These are phyloP conservation scores for Fistulinella prunicolor DNA, from an alignment of 768 basidiomycete genomes.

Conservation along the genomic window DNA sequence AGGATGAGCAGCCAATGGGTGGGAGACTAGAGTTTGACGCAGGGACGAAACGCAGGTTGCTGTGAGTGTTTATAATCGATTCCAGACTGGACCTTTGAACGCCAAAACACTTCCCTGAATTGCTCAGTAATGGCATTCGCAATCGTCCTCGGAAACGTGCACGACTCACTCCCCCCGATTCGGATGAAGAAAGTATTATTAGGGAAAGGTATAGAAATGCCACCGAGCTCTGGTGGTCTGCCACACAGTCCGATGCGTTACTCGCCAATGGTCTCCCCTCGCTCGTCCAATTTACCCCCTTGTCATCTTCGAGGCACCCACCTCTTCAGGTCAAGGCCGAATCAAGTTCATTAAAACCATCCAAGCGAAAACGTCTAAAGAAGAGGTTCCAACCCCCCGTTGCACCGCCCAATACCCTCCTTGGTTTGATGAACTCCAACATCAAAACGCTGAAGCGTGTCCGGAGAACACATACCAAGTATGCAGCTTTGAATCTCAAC, in stretches of 20 bases:
- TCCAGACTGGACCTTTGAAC: constrained; percentile 1
- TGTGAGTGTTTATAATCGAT: constrained; percentile 18
- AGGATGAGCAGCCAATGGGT: constrained; percentile 28
- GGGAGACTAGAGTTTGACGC: constrained; percentile 30
- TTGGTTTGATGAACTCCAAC: constrained; percentile 74
- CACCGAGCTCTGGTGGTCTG: constrained; percentile 73
- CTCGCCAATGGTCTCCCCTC: constrained; percentile 63
- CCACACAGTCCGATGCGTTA: constrained; percentile 58
- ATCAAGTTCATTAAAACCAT: constrained; percentile 6
- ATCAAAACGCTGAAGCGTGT: constrained; percentile 72
- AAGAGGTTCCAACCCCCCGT: constrained; percentile 12
- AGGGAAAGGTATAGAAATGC: constrained; percentile 39
- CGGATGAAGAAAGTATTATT: constrained; percentile 28
- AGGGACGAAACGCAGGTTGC: constrained; percentile 63
- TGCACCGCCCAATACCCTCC: constrained; percentile 44
- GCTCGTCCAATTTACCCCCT: constrained; percentile 37
- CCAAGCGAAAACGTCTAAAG: constrained; percentile 28
- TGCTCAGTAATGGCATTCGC: constrained; percentile 22
- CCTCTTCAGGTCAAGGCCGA: constrained; percentile 11
- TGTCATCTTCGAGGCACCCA: constrained; percentile 9
- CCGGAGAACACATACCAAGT: constrained; percentile 68
- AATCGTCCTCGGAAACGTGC: constrained; percentile 61
- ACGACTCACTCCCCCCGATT: constrained; percentile 44
- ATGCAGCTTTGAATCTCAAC: constrained; percentile 50
- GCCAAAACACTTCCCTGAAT: neutral